Evolutionary conservation across 2,329 filamentous ascomycete species (phyloP), one percentile per base, ranked within the genome.

Genomic region (Colletotrichum tanaceti): DNA sequence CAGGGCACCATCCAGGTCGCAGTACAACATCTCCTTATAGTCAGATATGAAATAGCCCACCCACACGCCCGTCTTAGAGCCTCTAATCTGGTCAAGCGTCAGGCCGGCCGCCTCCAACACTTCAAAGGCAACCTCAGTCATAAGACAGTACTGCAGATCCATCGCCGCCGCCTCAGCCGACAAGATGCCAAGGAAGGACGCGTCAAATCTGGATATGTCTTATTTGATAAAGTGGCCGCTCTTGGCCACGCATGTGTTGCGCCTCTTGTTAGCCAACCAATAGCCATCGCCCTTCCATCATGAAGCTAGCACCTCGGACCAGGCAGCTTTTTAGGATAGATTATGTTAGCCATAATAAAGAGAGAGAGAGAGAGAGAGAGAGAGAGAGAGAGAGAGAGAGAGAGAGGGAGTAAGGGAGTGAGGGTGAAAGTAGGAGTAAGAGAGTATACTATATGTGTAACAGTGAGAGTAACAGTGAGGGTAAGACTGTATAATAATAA

Each of bases 1-100:
- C n/a, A 73, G 73, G 10, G 71, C 59, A 38, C 70, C 55, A 38
- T 75, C 72, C 2, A 68, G 65, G 38, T 77, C 75, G 13, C 72
- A 63, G 5, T 72, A 49, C 5, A 72, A 65, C 22, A 44, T 58
- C 7, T 80, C 77, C 52, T 78, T 73, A 63, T 77, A 80, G 58
- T 79, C 77, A 4, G 76, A 71, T 1, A 72, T 74, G 41, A 77
- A 79, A n/a, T 49, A 72, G 6, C 79, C 79, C 14, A 80, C 71
- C 41, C 75, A 81, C 20, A 65, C 71, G 1, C 78, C 78, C 6
- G 78, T 77, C 2, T 71, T 63, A 2, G 71, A 74, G 0, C 79
- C 79, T n/a, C 71, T 65, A 28, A 72, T 32, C 2, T 47, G 18
- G 3, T 64, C 57, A 4, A 72, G 55, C 1, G 65, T 13, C 1